These are phyloP conservation scores for Erigeron canadensis DNA, from an alignment of 129 eudicot species.

Conservation along the genomic window DNA sequence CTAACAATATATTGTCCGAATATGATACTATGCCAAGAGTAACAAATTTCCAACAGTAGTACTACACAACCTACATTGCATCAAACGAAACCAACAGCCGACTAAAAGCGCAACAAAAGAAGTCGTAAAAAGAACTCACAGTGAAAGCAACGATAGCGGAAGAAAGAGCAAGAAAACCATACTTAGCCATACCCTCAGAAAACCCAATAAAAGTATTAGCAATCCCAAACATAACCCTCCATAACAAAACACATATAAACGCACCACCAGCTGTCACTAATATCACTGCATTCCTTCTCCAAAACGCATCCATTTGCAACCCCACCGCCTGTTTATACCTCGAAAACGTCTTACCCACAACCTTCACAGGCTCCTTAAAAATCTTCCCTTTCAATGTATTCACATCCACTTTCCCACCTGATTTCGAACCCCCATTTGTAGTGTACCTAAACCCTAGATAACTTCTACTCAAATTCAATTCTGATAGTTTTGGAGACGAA, in stretches of 20 bases:
- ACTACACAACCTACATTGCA: too few relatives aligned
- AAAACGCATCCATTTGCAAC: constrained; percentile 88
- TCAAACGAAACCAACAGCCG: too few relatives aligned
- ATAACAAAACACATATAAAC: constrained; percentile 68
- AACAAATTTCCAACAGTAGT: too few relatives aligned
- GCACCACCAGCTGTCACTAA: constrained; percentile 76
- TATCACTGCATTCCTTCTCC: constrained; percentile 77
- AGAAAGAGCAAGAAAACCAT: constrained; percentile 96
- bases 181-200: constrained; percentile 98
- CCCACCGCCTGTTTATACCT: constrained; percentile 70
- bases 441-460: constrained; percentile 62
- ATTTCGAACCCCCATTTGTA: constrained; percentile 32
- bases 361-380: constrained; percentile 52
- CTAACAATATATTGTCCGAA: not conserved
- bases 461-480: constrained; percentile 31
- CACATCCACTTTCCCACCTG: constrained; percentile 41
- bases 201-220: constrained; percentile 83
- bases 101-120: not conserved
- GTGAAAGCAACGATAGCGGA: constrained; percentile 81
- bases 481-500: constrained; percentile 8
- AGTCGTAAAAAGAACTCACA: constrained; percentile 56
- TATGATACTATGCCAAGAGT: not conserved
- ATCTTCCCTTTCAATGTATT: constrained; percentile 41
- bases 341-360: constrained; percentile 36
- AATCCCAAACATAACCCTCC: constrained; percentile 94